Percentiles rank a stretch among this genome's conserved stretches.
These are phyloP conservation scores for Trichosanthes cucumerina DNA, from an alignment of 306 rosid species.

Conservation along the genomic window DNA sequence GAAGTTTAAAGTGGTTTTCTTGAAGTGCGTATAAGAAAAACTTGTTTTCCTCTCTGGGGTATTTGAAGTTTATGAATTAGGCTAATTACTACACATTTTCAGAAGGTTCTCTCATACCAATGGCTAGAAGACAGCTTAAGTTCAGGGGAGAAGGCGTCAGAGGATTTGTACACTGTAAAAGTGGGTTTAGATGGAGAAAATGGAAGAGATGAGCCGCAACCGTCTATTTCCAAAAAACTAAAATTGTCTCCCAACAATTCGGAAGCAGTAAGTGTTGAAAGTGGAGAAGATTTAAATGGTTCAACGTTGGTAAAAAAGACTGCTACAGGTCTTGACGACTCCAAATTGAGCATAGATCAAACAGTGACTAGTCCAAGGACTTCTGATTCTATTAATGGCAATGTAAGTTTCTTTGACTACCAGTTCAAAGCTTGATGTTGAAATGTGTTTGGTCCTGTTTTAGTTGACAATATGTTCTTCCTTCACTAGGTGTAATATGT, in stretches of 20 bases:
- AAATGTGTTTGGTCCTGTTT: neutral
- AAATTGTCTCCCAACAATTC: constrained; percentile 26
- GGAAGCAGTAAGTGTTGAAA: constrained; percentile 17
- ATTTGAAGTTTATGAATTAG: neutral
- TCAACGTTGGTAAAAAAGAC: constrained; percentile 12
- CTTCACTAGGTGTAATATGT: neutral
- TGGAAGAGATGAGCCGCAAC: constrained; percentile 22
- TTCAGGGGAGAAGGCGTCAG: constrained; percentile 54
- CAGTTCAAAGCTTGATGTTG: neutral
- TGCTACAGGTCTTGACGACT: constrained; percentile 18
- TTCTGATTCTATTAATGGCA: constrained; percentile 28
- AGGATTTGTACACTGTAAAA: constrained; percentile 45
- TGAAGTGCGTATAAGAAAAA: neutral
- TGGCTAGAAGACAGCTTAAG: constrained; percentile 88
- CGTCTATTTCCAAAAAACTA: constrained; percentile 32
- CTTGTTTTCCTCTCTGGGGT: neutral
- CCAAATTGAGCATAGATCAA: constrained; percentile 13
- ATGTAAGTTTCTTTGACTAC: constrained; percentile 23
- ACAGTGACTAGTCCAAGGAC: constrained; percentile 18
- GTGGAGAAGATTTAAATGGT: constrained; percentile 10
- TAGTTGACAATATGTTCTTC: neutral
- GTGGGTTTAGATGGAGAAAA: constrained; percentile 26
- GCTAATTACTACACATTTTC: constrained; percentile 7
- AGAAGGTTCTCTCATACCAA: constrained; percentile 53
- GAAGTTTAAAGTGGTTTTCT: neutral